Conservation (phyloP, 2,329 filamentous ascomycete species). For the Pezicula rhizophila region DNA sequence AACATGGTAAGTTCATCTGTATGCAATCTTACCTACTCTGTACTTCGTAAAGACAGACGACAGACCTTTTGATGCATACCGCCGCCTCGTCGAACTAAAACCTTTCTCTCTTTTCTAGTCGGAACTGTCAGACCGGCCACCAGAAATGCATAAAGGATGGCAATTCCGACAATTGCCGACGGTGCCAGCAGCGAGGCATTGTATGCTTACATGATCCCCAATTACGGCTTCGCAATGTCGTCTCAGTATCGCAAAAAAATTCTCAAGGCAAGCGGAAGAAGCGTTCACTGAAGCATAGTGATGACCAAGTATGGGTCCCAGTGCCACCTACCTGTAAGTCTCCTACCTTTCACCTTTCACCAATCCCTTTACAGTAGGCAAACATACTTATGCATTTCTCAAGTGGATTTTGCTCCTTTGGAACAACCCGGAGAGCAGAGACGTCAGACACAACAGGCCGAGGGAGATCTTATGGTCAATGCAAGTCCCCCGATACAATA, state of each 20-base stretch:
- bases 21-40: no score
- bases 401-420: conserved; percentile 1
- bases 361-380: no score
- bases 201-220: not conserved
- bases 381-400: not conserved
- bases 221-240: not conserved
- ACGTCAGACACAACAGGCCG: not conserved
- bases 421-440: not conserved
- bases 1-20: not conserved
- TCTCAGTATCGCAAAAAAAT: not conserved
- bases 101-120: not conserved
- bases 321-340: not conserved
- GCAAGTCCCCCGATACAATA: not conserved
- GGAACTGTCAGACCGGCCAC: not conserved
- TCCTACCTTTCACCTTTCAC: not conserved
- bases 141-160: not conserved
- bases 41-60: not conserved
- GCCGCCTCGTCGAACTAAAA: no score
- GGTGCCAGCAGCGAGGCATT: not conserved
- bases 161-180: not conserved
- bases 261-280: not conserved
- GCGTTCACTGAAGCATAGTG: not conserved
- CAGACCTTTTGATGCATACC: not conserved
- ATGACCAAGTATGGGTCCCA: not conserved
- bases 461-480: not conserved